phyloP scores from a whole-genome alignment of 768 basidiomycete genomes.

The Lactarius psammicola region DNA sequence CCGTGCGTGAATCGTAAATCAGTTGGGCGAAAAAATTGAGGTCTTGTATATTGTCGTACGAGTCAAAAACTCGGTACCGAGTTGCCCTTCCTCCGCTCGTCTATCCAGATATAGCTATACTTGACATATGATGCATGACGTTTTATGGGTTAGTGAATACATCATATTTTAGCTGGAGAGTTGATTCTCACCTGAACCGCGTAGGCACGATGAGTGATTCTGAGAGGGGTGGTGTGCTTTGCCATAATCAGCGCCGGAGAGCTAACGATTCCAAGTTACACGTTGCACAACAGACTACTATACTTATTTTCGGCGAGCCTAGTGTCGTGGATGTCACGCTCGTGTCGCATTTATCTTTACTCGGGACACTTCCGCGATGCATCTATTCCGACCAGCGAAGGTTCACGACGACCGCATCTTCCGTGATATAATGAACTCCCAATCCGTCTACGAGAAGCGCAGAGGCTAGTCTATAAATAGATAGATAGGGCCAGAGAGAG shows the following conservation, averaged over 20 bases:
- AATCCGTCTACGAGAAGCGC: background rate
- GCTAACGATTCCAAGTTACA: background rate
- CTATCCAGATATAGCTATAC: background rate
- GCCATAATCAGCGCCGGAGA: background rate
- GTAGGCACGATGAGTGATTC: background rate
- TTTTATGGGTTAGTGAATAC: background rate
- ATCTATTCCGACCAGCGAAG: background rate
- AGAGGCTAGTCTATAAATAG: background rate
- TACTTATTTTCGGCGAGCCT: background rate
- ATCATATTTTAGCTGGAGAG: background rate
- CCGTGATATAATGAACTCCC: background rate
- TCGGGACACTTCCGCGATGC: background rate
- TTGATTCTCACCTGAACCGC: background rate
- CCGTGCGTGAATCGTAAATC: background rate
- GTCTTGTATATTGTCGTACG: no score
- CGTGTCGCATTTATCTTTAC: background rate
- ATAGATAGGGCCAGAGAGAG: background rate
- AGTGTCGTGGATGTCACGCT: background rate
- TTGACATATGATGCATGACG: no score
- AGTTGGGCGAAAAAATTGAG: background rate
- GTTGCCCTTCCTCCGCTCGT: background rate
- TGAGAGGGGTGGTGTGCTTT: background rate
- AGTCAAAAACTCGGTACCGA: background rate
- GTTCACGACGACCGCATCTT: background rate
- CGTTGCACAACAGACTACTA: background rate